Evolutionary conservation across 208 protist genomes (phyloP), one percentile per base, ranked within the genome.

Genomic region (Acanthamoeba triangularis): DNA sequence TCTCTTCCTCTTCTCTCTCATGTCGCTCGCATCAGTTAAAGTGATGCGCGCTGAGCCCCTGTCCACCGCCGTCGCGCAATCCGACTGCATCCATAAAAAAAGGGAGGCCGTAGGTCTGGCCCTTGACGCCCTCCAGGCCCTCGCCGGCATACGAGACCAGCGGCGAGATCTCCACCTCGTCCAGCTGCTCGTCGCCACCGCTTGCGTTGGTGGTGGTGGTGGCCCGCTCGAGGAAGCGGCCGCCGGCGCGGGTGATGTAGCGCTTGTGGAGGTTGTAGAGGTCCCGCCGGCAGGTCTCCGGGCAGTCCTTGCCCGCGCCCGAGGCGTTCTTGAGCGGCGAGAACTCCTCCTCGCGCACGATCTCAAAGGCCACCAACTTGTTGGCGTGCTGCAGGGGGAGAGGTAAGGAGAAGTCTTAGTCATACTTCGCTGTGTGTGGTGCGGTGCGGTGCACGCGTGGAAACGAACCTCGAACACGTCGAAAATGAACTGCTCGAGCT

Each of bases 401-500:
- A 20, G 2, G 44, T 2, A 65, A 23, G 20, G 7, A 18, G 20
- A 20, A 10, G 25, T n/a, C 18, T 25, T n/a, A 63, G 37, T 41
- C 37, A 41, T 41, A 3, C 37, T 23, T 8, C 25, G 59, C 8
- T 65, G 65, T 72, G 49, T 54, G 49, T 54, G 14, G 49, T 54
- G 49, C 6, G 3, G 59, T 25, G 59, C 1, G 59, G 1, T 3
- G 1, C 8, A 16, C 1, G 23, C 2, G 23, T 30, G 59, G 0
- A 3, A 5, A 65, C 59, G 96, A 96, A 91, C 69, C 69, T 78
- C 69, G n/a, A 99, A 99, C 16, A 99, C 96, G 95, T 99, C 99
- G 97, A 99, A 99, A 44, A 99, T 99, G 92, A 99, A 99, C 28
- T 99, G 97, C 95, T 99, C 99, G n/a, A 99, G 95, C 96, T 99